Evolutionary conservation across 352 stramenopile species (phyloP).

Genomic region (Hyaloperonospora brassicae): DNA sequence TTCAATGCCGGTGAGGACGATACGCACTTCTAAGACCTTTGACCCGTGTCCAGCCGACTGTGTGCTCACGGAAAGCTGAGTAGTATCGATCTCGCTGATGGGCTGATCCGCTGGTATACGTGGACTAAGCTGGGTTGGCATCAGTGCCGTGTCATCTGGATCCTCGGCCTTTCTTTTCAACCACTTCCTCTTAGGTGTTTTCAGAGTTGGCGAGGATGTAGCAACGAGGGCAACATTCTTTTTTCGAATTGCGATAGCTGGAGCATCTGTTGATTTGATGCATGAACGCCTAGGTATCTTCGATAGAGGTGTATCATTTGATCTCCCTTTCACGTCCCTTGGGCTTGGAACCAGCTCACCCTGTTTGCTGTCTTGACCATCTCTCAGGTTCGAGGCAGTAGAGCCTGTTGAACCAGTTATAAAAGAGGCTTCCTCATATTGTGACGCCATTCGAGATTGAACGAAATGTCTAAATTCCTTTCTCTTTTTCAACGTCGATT

Average conservation of each 20-base stretch:
- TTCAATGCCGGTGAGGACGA: slow-evolving; percentile 49
- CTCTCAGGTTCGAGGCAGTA: slow-evolving; percentile 11
- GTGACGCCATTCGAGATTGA: neutral
- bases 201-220: slow-evolving; percentile 15
- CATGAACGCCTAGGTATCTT: slow-evolving; percentile 13
- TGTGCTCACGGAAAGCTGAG: slow-evolving; percentile 15
- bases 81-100: slow-evolving; percentile 18
- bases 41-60: slow-evolving; percentile 5
- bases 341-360: slow-evolving; percentile 9
- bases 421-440: slow-evolving; percentile 1
- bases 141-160: slow-evolving; percentile 14
- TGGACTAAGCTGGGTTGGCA: slow-evolving; percentile 18
- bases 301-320: neutral
- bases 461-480: neutral
- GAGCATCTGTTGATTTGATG: slow-evolving; percentile 3
- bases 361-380: slow-evolving; percentile 21
- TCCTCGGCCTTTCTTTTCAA: slow-evolving; percentile 33
- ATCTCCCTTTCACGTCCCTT: slow-evolving; percentile 6
- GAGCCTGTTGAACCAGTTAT: slow-evolving; percentile 5
- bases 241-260: neutral
- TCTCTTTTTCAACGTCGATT: slow-evolving; percentile 14
- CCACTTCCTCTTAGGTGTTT: slow-evolving; percentile 33
- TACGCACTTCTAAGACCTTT: slow-evolving; percentile 20
- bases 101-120: slow-evolving; percentile 18
- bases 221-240: neutral